These are phyloP conservation scores for Diaporthe nobilis DNA, from an alignment of 2,329 filamentous ascomycete genomes.

Conservation along the genomic window DNA sequence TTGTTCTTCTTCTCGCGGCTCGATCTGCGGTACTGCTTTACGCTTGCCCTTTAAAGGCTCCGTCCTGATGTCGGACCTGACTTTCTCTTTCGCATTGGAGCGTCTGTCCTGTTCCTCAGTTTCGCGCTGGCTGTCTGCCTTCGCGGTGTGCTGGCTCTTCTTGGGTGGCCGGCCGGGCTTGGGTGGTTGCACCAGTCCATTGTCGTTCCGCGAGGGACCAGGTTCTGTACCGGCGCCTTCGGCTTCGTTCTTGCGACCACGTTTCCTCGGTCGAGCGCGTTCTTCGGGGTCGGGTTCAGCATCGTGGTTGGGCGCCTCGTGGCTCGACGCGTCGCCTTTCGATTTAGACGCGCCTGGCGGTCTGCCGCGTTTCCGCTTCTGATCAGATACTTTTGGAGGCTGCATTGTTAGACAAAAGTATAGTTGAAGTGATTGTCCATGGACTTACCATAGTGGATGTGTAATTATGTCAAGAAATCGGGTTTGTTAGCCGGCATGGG, in stretches of 20 bases:
- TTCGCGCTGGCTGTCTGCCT: conserved; percentile 41
- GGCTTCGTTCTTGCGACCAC: conserved; percentile 36
- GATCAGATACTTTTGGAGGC: conserved; percentile 47
- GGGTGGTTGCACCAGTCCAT: conserved; percentile 15
- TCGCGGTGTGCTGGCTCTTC: conserved; percentile 33
- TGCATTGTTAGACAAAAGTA: conserved; percentile 32
- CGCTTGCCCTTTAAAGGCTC: not conserved
- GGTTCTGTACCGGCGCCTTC: not conserved
- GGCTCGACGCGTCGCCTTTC: conserved; percentile 45
- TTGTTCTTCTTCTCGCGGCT: conserved; percentile 47
- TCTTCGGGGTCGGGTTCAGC: conserved; percentile 35
- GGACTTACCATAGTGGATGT: conserved; percentile 44
- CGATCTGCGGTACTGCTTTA: conserved; percentile 35
- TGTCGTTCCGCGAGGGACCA: not conserved
- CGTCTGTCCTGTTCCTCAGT: not conserved
- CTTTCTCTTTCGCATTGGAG: not conserved
- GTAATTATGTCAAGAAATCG: not conserved
- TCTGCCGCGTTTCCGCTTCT: conserved; percentile 55
- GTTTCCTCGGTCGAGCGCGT: conserved; percentile 42
- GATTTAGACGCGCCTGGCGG: conserved; percentile 45
- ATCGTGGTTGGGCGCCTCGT: conserved; percentile 32
- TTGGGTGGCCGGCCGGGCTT: conserved; percentile 35
- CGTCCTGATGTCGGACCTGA: not conserved
- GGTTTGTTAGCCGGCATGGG: not conserved
- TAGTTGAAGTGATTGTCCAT: not conserved